Evolutionary conservation across 1,284 basidiomycete genomes (phyloP).

Genomic region (Quambalaria eucalypti): DNA sequence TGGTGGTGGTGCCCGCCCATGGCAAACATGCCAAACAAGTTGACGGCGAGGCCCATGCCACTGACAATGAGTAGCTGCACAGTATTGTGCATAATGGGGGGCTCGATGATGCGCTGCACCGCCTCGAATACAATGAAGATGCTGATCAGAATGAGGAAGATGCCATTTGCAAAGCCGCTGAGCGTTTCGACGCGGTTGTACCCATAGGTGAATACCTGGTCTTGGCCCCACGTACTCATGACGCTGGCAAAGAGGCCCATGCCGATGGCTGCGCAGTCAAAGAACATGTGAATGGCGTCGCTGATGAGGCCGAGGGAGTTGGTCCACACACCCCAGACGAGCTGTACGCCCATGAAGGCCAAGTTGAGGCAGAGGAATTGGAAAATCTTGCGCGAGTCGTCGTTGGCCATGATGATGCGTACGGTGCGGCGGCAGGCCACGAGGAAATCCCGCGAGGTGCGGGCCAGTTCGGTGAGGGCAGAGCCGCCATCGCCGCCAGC

Average conservation of each 20-base stretch:
- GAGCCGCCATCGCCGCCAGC: too few species aligned
- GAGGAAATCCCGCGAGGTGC: constrained; percentile 9
- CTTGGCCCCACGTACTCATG: constrained; percentile 94
- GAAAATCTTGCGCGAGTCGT: constrained; percentile 88
- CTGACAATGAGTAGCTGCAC: constrained; percentile 84
- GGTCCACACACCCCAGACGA: constrained; percentile 74
- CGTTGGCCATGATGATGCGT: constrained; percentile 77
- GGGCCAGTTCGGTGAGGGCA: constrained; percentile 17
- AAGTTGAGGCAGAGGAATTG: constrained; percentile 92
- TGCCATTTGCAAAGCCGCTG: constrained; percentile 94
- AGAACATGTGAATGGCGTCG: constrained; percentile 99
- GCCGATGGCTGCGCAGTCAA: constrained; percentile 94
- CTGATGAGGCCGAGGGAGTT: constrained; percentile 93
- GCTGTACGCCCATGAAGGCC: constrained; percentile 72
- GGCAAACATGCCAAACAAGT: constrained; percentile 97
- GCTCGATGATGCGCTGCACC: constrained; percentile 85
- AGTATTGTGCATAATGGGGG: constrained; percentile 90
- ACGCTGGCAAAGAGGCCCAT: constrained; percentile 93
- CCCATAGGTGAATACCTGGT: constrained; percentile 89
- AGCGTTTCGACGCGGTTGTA: constrained; percentile 98
- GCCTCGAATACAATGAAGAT: constrained; percentile 98
- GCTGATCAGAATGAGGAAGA: constrained; percentile 91
- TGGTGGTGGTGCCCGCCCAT: constrained; percentile 58
- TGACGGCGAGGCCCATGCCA: constrained; percentile 78
- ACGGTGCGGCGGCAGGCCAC: constrained; percentile 49